Base-by-base conservation (phyloP, 2,329 filamentous ascomycete species). In the Xylaria sp. region DNA sequence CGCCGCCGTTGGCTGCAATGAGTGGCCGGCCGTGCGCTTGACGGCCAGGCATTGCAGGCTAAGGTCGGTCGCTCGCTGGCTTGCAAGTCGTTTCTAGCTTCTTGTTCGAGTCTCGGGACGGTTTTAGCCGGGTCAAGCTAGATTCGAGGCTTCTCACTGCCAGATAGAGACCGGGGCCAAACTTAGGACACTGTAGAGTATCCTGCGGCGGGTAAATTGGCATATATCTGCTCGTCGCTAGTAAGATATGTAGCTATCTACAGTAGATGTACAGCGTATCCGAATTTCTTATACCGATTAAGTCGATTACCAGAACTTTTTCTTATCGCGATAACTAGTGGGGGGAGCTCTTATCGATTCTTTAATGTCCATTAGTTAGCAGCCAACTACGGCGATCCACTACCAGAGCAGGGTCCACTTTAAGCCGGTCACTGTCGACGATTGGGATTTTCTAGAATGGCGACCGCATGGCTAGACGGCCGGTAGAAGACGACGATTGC, bases 21-120 rank as follows among this genome's bases (percentile, higher is more conserved):
- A 89, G 78, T 21, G 86, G 79, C 72, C 86, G 79, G 39, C 87
- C 87, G 76, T 89, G 86, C 53, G 87, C 81, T 80, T 89, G 87
- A 71, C 87, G 83, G 77, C 87, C 87, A 21, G 85, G 83, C 87
- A 89, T 89, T 47, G 64, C 79, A 69, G 47, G 36, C 56, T 67
- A 27, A 56, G 39, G 48, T 61, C 56, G 39, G 48, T 61, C 6
- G 56, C 30, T 47, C 30, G 39, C 42, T 53, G 5, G 53, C 30
- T 36, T 8, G 24, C 30, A 47, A 11, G 54, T 27, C 14, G 32
- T 21, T 56, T 21, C 3, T 34, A 12, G 42, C 27, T 34, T 19
- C 30, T 24, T 56, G 1, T 42, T 61, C 1, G 24, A 19, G 14
- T 19, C 47, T 14, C 21, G 6, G 39, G 32, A 14, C 6, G 27